These are phyloP conservation scores for Voacanga thouarsii DNA, from an alignment of 257 asterid genomes.

Conservation along the genomic window DNA sequence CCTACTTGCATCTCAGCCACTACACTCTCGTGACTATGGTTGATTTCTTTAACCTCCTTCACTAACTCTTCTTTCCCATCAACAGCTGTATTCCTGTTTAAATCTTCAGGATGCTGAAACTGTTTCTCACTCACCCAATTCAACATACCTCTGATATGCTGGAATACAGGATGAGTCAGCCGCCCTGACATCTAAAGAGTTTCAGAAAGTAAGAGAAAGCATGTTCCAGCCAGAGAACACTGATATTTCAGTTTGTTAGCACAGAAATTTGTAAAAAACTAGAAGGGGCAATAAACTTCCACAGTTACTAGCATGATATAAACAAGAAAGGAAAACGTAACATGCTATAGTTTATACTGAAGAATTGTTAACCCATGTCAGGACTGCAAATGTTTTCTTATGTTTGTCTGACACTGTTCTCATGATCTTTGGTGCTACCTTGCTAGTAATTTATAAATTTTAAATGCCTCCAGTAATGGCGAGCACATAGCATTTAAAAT, in stretches of 20 bases:
- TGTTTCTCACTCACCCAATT: conserved; percentile 42
- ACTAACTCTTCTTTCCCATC: conserved; percentile 19
- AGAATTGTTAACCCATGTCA: neutral
- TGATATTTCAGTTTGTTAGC: conserved; percentile 1
- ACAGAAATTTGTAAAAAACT: neutral
- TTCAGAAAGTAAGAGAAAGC: conserved; percentile 27
- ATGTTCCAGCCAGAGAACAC: conserved; percentile 12
- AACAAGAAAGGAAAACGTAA: neutral
- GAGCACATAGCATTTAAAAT: neutral
- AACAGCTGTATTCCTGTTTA: conserved; percentile 25
- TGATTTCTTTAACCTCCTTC: conserved; percentile 33
- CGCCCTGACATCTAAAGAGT: conserved; percentile 52
- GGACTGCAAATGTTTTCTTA: neutral
- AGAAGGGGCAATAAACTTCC: neutral
- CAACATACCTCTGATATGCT: conserved; percentile 43
- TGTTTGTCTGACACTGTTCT: neutral
- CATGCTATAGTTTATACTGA: neutral
- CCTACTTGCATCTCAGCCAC: conserved; percentile 26
- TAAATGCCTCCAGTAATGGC: neutral
- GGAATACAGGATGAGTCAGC: conserved; percentile 45
- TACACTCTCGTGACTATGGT: conserved; percentile 16
- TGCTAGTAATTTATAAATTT: too few species aligned
- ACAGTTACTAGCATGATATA: neutral
- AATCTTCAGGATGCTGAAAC: conserved; percentile 25
- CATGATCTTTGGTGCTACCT: neutral